These are phyloP conservation scores for Gossypium trilobum DNA, from an alignment of 441 rosid species.

Conservation along the genomic window DNA sequence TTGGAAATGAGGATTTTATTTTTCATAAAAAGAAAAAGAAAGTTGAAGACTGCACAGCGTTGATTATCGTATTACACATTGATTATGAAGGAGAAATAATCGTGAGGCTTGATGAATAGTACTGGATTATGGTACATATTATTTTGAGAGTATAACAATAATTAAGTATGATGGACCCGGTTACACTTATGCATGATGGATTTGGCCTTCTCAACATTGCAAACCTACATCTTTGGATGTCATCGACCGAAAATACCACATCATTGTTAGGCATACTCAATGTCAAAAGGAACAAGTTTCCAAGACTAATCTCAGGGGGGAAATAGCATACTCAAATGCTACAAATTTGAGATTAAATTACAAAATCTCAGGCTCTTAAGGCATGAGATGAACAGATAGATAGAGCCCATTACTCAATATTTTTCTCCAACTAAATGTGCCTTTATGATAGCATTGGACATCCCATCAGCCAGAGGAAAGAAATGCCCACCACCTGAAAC, in stretches of 20 bases:
- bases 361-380: background rate
- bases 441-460: constrained; percentile 36
- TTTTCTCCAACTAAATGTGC: constrained; percentile 27
- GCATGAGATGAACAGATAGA: background rate
- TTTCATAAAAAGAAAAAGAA: no score
- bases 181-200: no score
- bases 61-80: no score
- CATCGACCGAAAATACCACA: background rate
- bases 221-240: no score
- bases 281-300: background rate
- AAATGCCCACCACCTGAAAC: constrained; percentile 55
- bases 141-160: no score
- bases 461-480: constrained; percentile 35
- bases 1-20: no score
- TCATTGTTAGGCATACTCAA: background rate
- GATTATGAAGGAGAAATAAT: no score
- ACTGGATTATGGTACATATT: no score
- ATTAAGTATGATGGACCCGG: no score
- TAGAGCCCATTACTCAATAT: background rate
- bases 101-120: background rate
- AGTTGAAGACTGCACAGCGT: no score
- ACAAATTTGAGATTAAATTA: background rate
- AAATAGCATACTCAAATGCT: background rate
- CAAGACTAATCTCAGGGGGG: background rate
- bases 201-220: no score